Conservation (phyloP, 768 basidiomycete genomes). For the Hericium coralloides region DNA sequence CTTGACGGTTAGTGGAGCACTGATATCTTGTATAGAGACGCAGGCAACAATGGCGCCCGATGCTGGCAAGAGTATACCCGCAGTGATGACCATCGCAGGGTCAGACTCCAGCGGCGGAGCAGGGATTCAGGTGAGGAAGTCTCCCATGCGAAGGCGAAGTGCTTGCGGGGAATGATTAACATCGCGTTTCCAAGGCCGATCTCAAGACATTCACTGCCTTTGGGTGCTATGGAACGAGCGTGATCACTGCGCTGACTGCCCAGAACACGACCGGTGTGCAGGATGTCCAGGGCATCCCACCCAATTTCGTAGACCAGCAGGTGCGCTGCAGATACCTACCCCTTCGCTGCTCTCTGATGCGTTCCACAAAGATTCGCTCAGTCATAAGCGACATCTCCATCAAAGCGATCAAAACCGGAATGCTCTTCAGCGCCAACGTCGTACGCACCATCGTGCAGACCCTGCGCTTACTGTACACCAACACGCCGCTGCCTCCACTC, state of each 20-base stretch:
- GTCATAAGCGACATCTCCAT: constrained; percentile 68
- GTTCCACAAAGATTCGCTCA: constrained; percentile 44
- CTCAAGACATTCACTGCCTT: constrained; percentile 77
- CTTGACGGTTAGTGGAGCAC: too few species aligned
- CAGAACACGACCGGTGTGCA: constrained; percentile 87
- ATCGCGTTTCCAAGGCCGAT: constrained; percentile 50
- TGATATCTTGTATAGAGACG: background rate
- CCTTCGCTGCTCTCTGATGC: background rate
- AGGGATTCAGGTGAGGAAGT: constrained; percentile 65
- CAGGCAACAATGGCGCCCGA: background rate
- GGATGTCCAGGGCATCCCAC: constrained; percentile 56
- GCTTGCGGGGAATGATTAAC: too few species aligned
- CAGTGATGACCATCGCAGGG: constrained; percentile 67
- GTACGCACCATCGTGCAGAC: constrained; percentile 42
- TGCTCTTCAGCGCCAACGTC: constrained; percentile 62
- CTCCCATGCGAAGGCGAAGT: background rate
- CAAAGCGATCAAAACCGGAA: constrained; percentile 79
- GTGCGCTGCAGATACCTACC: constrained; percentile 27
- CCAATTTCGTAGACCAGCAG: constrained; percentile 69
- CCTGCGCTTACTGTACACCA: constrained; percentile 34
- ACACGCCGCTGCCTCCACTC: constrained; percentile 35
- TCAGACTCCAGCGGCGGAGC: constrained; percentile 83
- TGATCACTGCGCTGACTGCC: constrained; percentile 78
- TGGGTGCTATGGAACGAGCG: constrained; percentile 73
- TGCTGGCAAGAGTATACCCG: constrained; percentile 10